Base-by-base conservation (phyloP, 2,329 filamentous ascomycete genomes). In the Ilyonectria sp. region DNA sequence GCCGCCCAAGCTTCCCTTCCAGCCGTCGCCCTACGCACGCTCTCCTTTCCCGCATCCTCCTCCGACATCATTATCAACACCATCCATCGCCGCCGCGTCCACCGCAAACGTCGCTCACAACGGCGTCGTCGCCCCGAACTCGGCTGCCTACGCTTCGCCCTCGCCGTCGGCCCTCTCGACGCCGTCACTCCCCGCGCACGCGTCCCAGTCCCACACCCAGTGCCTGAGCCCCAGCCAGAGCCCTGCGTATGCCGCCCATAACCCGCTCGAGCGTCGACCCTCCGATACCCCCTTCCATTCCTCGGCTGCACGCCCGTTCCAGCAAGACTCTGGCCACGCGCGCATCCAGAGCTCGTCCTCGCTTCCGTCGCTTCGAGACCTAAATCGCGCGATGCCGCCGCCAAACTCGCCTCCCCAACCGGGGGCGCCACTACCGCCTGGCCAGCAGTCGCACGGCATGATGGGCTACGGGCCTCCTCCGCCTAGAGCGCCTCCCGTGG, bases 261-360 rank as follows among this genome's bases (percentile, higher is more conserved):
- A 78, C 53, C 61, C 49, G 50, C 37, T 23, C 57, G 70, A 74
- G 66, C 80, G 82, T 69, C 81, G 80, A 69, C 80, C 80, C 23
- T 84, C 83, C 71, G 84, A 86, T 71, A 79, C 83, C n/a, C 76
- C 79, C 54, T 85, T 80, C 71, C 82, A 82, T 68, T 68, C 80
- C n/a, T 75, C 80, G 54, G 71, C 71, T 19, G 75, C 79, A 70
- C 74, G 71, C 49, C 65, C 75, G 21, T 72, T 71, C 69, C 77
- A 68, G 69, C 79, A 79, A 71, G 75, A 79, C 37, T 71, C 79
- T 44, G 76, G 77, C 59, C 82, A 82, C 76, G 78, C 81, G 60
- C 83, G 83, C 68, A 81, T 83, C 63, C 83, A 80, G 61, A 84
- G 81, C 76, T 73, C 83, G n/a, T 83, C 85, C 9, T 84, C 84